Evolutionary conservation across 2,329 filamentous ascomycete genomes (phyloP), one percentile per base, ranked within the genome.

Genomic region (Chalaropsis ovoidea): DNA sequence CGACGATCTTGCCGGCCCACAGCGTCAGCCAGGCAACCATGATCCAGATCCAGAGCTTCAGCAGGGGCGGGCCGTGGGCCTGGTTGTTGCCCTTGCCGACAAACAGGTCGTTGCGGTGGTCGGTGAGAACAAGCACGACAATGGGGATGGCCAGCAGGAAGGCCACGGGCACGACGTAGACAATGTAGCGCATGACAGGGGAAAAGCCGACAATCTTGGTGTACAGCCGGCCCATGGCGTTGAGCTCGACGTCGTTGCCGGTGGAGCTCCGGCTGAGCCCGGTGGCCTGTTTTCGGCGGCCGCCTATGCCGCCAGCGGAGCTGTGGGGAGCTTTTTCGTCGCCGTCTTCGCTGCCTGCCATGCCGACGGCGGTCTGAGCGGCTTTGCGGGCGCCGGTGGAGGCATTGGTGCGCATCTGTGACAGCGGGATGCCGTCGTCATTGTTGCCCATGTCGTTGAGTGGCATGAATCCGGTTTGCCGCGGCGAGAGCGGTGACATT

Each of bases 41-140:
- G 69, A 89, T 80, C 86, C 86, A 88, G 61, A 86, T 76, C 70
- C 88, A 88, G 61, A 89, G 77, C 61, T 80, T 74, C 70, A 86
- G 82, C 10, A 87, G 77, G 3, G 79, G 76, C 8, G 82, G 79
- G 0, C 79, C 80, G 13, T 70, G 70, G 45, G 60, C 69, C 54
- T 69, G 70, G 22, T 70, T 72, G 39, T 67, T 68, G 24, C 62
- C 70, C 65, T 62, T 13, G 31, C 77, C 79, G 15, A 81, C 72
- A 2, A 67, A 69, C 35, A 78, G 70, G 35, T 77, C 72, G n/a
- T 72, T 41, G 43, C 72, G 71, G 63, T 77, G 74, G 61, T 74
- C 78, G 1, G 77, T 78, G 27, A 79, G 71, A 11, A 78, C 73
- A 17, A 85, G 76, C 22, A 87, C 76, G 62, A 87, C 76, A 43